Percentiles rank a stretch among this genome's conserved stretches.
These are phyloP conservation scores for Piper longum DNA, from an alignment of 164 flowering plant genomes.

Conservation along the genomic window DNA sequence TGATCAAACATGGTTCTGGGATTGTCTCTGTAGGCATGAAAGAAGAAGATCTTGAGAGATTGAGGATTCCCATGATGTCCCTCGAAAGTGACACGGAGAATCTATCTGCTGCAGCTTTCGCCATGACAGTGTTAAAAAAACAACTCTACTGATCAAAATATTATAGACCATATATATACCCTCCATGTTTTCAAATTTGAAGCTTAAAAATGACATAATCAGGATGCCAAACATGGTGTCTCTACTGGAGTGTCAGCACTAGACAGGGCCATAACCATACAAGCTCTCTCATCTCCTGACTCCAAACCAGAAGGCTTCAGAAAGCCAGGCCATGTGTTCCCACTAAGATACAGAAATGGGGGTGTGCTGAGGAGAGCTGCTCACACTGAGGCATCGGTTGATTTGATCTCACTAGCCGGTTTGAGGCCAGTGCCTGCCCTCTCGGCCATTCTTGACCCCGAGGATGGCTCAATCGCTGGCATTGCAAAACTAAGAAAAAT, in stretches of 20 bases:
- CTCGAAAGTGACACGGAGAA: conserved; percentile 45
- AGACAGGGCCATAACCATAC: conserved; percentile 72
- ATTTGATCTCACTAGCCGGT: conserved; percentile 61
- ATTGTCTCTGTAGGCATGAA: conserved; percentile 86
- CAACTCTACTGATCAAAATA: background rate
- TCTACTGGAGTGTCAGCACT: conserved; percentile 86
- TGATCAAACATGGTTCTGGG: conserved; percentile 82
- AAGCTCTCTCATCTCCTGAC: conserved; percentile 53
- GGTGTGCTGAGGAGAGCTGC: conserved; percentile 46
- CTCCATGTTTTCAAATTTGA: too few relatives aligned
- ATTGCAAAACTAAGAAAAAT: conserved; percentile 43
- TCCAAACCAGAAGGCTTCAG: conserved; percentile 63
- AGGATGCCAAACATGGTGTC: conserved; percentile 73
- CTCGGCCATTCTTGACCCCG: conserved; percentile 49
- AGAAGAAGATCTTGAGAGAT: conserved; percentile 56
- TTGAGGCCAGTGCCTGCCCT: conserved; percentile 58
- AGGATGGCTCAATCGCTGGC: conserved; percentile 67
- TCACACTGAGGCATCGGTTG: conserved; percentile 93
- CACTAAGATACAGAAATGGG: conserved; percentile 72
- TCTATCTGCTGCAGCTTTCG: conserved; percentile 67
- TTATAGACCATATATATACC: too few relatives aligned
- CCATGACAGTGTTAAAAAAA: conserved; percentile 57
- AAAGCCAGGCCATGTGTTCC: conserved; percentile 96
- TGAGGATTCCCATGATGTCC: conserved; percentile 69
- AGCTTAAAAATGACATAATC: background rate